phyloP scores from a whole-genome alignment of 2,329 filamentous ascomycete species.

The Aspergillus sp. region DNA sequence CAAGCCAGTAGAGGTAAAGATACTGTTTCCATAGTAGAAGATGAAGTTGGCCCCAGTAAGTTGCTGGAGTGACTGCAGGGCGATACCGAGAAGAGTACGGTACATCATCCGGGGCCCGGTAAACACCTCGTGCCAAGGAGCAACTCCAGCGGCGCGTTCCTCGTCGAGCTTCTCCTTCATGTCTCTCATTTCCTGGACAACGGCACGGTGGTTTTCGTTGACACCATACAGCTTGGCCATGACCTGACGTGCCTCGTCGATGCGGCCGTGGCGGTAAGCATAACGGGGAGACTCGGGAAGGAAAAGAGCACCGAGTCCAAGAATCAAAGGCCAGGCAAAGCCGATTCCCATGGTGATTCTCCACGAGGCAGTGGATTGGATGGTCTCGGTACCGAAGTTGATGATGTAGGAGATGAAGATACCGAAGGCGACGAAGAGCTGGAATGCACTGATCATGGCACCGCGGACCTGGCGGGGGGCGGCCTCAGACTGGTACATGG shows the following conservation, averaged over 20 bases:
- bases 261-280: constrained; percentile 55
- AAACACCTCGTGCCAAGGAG: constrained; percentile 47
- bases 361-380: constrained; percentile 47
- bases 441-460: constrained; percentile 50
- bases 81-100: constrained; percentile 46
- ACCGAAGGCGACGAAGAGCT: constrained; percentile 52
- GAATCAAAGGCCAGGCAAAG: constrained; percentile 57
- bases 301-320: constrained; percentile 56
- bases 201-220: constrained; percentile 54
- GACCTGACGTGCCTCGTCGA: constrained; percentile 53
- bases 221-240: constrained; percentile 59
- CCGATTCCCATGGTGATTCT: constrained; percentile 57
- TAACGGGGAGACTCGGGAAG: constrained; percentile 60
- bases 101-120: constrained; percentile 50
- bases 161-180: constrained; percentile 61
- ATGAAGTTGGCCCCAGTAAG: constrained; percentile 52
- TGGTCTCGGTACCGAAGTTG: constrained; percentile 48
- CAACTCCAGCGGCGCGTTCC: constrained; percentile 45
- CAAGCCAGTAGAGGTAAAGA: constrained; percentile 68
- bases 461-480: constrained; percentile 49
- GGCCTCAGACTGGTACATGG: constrained; percentile 50
- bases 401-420: constrained; percentile 51
- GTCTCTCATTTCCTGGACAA: constrained; percentile 56
- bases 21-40: constrained; percentile 56
- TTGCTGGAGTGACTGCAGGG: constrained; percentile 50